Conservation (phyloP, 208 protist genomes). For the Trypanosoma theileri region DNA sequence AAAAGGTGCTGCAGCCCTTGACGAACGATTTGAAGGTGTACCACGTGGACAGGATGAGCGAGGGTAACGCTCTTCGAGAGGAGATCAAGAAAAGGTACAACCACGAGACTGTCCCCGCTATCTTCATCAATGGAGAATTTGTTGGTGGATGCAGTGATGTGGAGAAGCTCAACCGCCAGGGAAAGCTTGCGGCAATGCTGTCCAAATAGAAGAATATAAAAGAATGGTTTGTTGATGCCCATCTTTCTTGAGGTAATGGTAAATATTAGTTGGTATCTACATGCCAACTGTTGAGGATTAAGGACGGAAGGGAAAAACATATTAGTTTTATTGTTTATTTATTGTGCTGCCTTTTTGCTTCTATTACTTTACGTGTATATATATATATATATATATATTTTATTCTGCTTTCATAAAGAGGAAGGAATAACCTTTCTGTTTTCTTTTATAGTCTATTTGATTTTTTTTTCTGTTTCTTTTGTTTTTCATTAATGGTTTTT, state of each 20-base stretch:
- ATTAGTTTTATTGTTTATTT: too few relatives aligned
- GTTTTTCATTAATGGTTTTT: conserved; percentile 7
- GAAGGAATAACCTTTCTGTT: not conserved
- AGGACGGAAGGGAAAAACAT: too few relatives aligned
- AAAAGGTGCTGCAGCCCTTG: conserved; percentile 27
- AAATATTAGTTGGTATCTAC: too few relatives aligned
- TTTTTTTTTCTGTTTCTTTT: conserved; percentile 30
- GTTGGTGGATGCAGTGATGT: conserved; percentile 52
- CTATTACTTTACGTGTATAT: conserved; percentile 7
- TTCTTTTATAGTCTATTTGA: conserved; percentile 4
- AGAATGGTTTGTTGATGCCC: too few relatives aligned
- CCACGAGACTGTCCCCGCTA: conserved; percentile 55
- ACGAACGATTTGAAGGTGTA: conserved; percentile 30
- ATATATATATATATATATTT: not conserved
- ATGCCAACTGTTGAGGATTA: too few relatives aligned
- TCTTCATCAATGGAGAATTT: conserved; percentile 56
- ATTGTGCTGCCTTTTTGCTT: too few relatives aligned
- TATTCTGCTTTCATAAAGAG: too few relatives aligned
- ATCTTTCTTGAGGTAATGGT: too few relatives aligned
- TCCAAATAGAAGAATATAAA: conserved; percentile 4
- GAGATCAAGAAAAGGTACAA: conserved; percentile 35
- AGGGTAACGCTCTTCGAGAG: conserved; percentile 32
- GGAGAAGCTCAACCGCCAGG: conserved; percentile 30
- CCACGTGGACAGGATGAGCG: conserved; percentile 42
- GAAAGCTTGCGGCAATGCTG: conserved; percentile 28